Conservation (phyloP, 306 rosid species). For the Sicyos edulis region DNA sequence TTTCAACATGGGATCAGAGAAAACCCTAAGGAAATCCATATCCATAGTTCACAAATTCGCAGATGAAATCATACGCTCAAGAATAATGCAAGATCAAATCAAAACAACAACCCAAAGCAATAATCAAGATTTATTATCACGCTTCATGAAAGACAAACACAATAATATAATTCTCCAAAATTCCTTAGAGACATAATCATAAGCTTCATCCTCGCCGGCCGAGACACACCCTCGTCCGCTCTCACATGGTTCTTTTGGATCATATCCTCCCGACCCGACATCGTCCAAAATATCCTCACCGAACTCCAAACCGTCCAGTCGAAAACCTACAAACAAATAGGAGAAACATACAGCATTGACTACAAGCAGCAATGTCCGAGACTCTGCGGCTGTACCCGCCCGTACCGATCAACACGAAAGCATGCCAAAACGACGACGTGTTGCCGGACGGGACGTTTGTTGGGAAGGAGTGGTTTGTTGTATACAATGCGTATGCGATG, state of each 20-base stretch:
- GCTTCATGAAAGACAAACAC: conserved; percentile 38
- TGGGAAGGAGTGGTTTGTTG: conserved; percentile 40
- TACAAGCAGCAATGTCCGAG: conserved; percentile 64
- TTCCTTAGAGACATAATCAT: conserved; percentile 54
- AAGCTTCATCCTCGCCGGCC: conserved; percentile 62
- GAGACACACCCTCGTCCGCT: conserved; percentile 67
- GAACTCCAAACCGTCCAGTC: conserved; percentile 34
- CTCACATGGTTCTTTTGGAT: conserved; percentile 73
- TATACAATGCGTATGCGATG: conserved; percentile 66
- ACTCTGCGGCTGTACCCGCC: conserved; percentile 64
- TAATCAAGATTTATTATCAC: conserved; percentile 44
- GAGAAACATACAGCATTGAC: conserved; percentile 33
- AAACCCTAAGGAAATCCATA: conserved; percentile 36
- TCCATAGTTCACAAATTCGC: conserved; percentile 45
- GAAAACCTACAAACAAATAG: conserved; percentile 13
- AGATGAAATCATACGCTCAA: conserved; percentile 38
- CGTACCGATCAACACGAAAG: conserved; percentile 44
- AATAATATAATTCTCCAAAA: conserved; percentile 29
- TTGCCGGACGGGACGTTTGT: conserved; percentile 58
- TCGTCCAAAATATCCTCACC: conserved; percentile 21
- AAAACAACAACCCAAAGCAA: not conserved
- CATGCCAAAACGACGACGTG: conserved; percentile 37
- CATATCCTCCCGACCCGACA: conserved; percentile 32
- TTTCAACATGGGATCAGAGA: conserved; percentile 42
- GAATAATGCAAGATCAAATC: conserved; percentile 26